Evolutionary conservation across 148 eudicot species (phyloP).

Genomic region (Camellia sinensis): DNA sequence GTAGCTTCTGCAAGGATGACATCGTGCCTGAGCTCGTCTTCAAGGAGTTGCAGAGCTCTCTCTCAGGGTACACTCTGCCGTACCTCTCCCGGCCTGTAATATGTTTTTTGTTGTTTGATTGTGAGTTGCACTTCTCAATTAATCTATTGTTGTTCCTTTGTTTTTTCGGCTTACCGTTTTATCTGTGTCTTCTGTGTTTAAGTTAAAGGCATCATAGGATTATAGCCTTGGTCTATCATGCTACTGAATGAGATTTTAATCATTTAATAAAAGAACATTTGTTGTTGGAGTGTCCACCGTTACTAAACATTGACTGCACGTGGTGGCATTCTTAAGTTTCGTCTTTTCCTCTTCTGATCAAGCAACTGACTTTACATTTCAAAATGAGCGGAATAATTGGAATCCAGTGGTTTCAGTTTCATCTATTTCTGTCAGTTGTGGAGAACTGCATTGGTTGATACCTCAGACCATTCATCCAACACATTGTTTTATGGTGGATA

Average conservation of each 20-base stretch:
- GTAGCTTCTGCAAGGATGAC: slow-evolving; percentile 87
- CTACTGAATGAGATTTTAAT: not conserved
- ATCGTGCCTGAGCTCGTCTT: slow-evolving; percentile 69
- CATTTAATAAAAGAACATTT: not conserved
- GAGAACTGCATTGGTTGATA: no score
- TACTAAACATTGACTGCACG: no score
- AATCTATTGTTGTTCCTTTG: not conserved
- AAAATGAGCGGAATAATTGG: no score
- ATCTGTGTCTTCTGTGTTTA: not conserved
- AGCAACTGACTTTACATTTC: no score
- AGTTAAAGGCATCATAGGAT: not conserved
- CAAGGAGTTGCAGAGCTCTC: slow-evolving; percentile 74
- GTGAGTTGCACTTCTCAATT: slow-evolving; percentile 16
- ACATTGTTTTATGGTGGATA: no score
- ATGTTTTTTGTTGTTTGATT: slow-evolving; percentile 17
- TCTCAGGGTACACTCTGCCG: slow-evolving; percentile 98
- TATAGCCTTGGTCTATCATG: not conserved
- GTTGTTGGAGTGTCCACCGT: no score
- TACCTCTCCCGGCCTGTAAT: slow-evolving; percentile 80
- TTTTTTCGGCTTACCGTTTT: no score
- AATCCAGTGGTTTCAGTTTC: no score
- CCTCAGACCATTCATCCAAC: no score
- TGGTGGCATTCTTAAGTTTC: no score
- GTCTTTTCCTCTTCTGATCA: no score
- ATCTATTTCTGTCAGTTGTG: no score